These are phyloP conservation scores for Rubus idaeus DNA, from an alignment of 306 rosid species.

Conservation along the genomic window DNA sequence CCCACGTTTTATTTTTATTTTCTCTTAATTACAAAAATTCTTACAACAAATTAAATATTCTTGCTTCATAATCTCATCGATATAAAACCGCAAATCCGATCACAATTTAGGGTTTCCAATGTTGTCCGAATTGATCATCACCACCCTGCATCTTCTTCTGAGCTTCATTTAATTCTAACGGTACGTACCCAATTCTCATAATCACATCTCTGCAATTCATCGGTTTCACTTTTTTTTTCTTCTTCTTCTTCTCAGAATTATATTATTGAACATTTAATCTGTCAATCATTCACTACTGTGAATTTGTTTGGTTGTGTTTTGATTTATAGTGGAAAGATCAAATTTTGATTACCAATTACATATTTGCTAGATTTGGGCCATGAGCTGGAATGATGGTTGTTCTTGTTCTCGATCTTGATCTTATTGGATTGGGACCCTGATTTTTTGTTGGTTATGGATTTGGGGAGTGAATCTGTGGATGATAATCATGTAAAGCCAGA, in stretches of 20 bases:
- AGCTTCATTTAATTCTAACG: conserved; percentile 38
- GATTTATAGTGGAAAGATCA: neutral
- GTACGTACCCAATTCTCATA: conserved; percentile 28
- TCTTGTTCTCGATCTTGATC: conserved; percentile 32
- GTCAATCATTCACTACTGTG: neutral
- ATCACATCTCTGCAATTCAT: neutral
- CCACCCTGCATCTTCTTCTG: neutral
- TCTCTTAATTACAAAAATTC: neutral
- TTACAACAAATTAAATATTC: neutral
- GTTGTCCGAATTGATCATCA: conserved; percentile 20
- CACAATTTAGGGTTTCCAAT: conserved; percentile 47
- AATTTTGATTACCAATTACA: neutral
- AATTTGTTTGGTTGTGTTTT: neutral
- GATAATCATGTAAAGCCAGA: conserved; percentile 48
- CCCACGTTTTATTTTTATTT: neutral
- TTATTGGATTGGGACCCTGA: conserved; percentile 21
- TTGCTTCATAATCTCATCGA: neutral
- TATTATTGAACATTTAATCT: neutral
- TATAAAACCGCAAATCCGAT: conserved; percentile 34
- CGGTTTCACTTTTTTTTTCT: too few relatives aligned
- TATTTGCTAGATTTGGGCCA: conserved; percentile 27
- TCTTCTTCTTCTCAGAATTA: neutral
- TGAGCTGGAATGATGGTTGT: conserved; percentile 29
- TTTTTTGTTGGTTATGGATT: conserved; percentile 59
- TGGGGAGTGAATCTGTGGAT: conserved; percentile 62